Conservation (phyloP, 768 basidiomycete species). For the Mycena sanguinolenta region DNA sequence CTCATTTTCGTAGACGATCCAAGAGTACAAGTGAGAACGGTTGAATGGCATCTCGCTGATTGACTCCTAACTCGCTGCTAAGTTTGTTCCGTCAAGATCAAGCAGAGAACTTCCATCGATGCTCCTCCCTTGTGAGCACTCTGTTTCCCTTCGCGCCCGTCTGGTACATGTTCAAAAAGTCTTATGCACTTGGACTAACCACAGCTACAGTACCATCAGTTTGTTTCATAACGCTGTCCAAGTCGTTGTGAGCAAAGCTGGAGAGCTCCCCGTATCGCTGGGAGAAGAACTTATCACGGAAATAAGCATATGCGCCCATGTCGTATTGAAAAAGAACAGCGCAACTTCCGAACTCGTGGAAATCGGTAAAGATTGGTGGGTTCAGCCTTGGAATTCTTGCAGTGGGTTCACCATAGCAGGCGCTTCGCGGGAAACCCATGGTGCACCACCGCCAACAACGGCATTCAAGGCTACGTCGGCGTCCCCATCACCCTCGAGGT, state of each 20-base stretch:
- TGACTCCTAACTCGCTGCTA: background rate
- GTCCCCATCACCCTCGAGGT: constrained; percentile 24
- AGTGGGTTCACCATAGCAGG: background rate
- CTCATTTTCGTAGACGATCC: constrained; percentile 1
- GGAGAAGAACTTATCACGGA: constrained; percentile 19
- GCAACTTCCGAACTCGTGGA: constrained; percentile 15
- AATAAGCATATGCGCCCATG: constrained; percentile 30
- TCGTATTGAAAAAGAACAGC: constrained; percentile 25
- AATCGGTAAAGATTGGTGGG: constrained; percentile 16
- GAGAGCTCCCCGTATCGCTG: background rate
- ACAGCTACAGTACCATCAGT: constrained; percentile 10
- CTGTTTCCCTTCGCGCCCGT: constrained; percentile 23
- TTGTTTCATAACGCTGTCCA: constrained; percentile 31
- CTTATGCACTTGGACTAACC: background rate
- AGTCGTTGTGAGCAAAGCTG: background rate
- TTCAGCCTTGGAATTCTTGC: background rate
- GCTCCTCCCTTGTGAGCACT: constrained; percentile 17
- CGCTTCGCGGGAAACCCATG: constrained; percentile 21
- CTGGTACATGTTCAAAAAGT: background rate
- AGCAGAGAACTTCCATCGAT: constrained; percentile 25
- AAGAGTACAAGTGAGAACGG: constrained; percentile 32
- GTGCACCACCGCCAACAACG: background rate
- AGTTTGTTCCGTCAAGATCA: constrained; percentile 29
- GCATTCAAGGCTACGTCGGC: constrained; percentile 16
- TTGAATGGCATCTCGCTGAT: background rate